Base-by-base conservation (phyloP, 2,329 filamentous ascomycete genomes). In the Fusarium dimerum region DNA sequence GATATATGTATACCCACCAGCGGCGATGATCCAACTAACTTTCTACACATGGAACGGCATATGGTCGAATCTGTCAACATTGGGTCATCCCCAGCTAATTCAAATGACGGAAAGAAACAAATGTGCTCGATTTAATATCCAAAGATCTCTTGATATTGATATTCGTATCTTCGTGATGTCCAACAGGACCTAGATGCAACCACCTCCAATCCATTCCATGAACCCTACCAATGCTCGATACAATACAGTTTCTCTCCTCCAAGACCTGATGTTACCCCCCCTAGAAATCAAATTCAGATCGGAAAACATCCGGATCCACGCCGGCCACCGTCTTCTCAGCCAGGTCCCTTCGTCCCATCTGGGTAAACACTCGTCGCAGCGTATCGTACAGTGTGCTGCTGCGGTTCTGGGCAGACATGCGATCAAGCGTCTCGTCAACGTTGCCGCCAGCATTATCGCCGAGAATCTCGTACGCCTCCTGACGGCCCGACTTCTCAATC, bases 361-460 rank as follows among this genome's bases (percentile, higher is more conserved):
- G 91, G 10, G 87, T 92, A 73, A 99, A 97, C n/a, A 97, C 94
- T 54, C 95, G 80, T 56, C 93, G 78, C 56, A 99, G 76, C 12
- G 95, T 99, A 71, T 99, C 95, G 72, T 96, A 96, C 53, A 99
- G 77, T 66, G 97, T 99, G 45, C 92, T 97, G 77, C 91, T 96
- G 70, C 95, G 87, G 74, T 99, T 99, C 78, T 97, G 93, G 47
- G 88, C 88, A 49, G 95, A 88, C 86, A 96, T 92, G 55, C 88
- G 82, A 67, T 96, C 90, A 17, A 97, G 79, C 61, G 90, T 85
- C 51, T 83, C 85, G 65, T 97, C 92, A 20, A 76, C 69, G 40
- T 70, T 64, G 36, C 65, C 32, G 32, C 32, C 64, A 11, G 71
- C 76, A 10, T 71, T 78, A 38, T 75, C 76, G 48, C 86, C 88